Base-by-base conservation (phyloP, 2,329 filamentous ascomycete genomes). In the Arthrobotrys megalospora region DNA sequence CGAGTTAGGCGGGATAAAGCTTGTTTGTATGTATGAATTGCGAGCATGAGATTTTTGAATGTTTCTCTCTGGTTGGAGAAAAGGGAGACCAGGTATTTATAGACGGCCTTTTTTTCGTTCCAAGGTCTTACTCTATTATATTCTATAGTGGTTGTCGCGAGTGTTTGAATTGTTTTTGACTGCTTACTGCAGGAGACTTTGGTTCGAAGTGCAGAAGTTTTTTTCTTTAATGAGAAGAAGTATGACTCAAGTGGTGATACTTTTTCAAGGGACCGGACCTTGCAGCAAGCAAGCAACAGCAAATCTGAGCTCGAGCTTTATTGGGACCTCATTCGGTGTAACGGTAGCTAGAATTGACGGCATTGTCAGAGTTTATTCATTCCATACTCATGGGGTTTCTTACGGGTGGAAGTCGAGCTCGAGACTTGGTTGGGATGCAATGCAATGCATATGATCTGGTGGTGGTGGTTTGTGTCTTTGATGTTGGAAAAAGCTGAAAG, bases 191-290 rank as follows among this genome's bases (percentile, higher is more conserved):
- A n/a, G n/a, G n/a, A n/a, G n/a, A n/a, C n/a, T n/a, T 28, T 28
- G 24, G 24, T 28, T 28, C 24, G 24, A 24, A 36, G 32, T 52
- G 53, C 43, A 71, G 19, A 28, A n/a, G 12, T 41, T 43, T 28
- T 60, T 60, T 43, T 43, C 5, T 2, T 50, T 41, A 6, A n/a
- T n/a, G n/a, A n/a, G 34, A 5, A 21, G n/a, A 62, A 58, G 55
- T 70, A 71, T 71, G 67, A 71, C 67, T 71, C 67, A 71, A 19
- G 12, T 50, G 36, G 43, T 36, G 62, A 65, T 60, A n/a, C 14
- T 43, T 19, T 8, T 32, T 53, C 14, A 60, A 55, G 24, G 52
- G 41, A 21, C 58, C n/a, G n/a, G n/a, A n/a, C n/a, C n/a, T 24
- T 34, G 58, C 21, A 28, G 58, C 8, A 16, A 32, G 24, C 28